Evolutionary conservation across 2,329 filamentous ascomycete species (phyloP), one percentile per base, ranked within the genome.

Genomic region (Sarocladium oryzae): DNA sequence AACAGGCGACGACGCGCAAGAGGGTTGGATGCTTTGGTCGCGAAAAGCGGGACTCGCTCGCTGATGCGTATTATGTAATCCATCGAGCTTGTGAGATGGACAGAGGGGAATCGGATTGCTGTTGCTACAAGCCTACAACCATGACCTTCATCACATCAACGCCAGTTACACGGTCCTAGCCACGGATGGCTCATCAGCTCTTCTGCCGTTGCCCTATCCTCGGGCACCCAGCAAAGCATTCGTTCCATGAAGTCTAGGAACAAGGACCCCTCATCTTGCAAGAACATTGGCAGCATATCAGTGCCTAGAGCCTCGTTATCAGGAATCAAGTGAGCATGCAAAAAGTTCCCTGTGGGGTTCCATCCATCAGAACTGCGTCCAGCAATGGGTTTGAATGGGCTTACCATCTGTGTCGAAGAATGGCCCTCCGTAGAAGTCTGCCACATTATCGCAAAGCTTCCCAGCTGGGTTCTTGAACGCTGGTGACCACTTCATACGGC

Each of bases 341-440:
- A 23, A 15, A 20, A 40, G 4, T 21, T 40, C n/a, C 18, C n/a
- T 23, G 8, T 15, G 7, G n/a, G 7, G 7, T 30, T 16, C 35
- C 8, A 37, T 9, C 35, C 11, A 8, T 37, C 6, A n/a, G 7
- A 37, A 18, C n/a, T 16, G n/a, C 7, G 16, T n/a, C 35, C n/a
- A n/a, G 11, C 11, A 18, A 8, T 7, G 35, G 8, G 16, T 8
- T 37, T 15, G 6, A 37, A 37, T 13, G 28, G 16, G 35, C n/a
- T 6, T 6, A 37, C 16, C 40, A 20, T 26, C n/a, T 23, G 26
- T 43, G n/a, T 43, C 40, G n/a, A 43, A 28, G 23, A 43, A 24
- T 7, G 55, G 57, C 16, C 57, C 57, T 18, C 54, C 54, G 26
- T 54, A 59, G 46, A 54, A 59, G 18, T 57, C 54, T 7, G 50